Evolutionary conservation across 768 basidiomycete genomes (phyloP).

Genomic region (Tricholoma sp.): DNA sequence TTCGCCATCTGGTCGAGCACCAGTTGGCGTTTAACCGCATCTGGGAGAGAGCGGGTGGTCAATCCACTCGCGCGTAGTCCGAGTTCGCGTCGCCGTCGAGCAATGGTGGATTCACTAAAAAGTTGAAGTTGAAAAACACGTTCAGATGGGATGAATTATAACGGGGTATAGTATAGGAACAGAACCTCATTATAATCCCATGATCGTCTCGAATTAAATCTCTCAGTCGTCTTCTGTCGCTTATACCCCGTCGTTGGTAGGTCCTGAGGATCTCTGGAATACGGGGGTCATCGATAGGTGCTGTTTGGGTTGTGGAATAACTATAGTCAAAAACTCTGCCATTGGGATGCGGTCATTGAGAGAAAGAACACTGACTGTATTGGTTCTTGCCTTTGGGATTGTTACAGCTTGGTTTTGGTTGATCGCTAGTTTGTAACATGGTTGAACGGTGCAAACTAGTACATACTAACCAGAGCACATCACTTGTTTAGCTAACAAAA

Average conservation of each 20-base stretch:
- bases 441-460: no score
- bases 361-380: slow-evolving; percentile 3
- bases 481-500: no score
- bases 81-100: slow-evolving; percentile 20
- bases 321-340: background rate
- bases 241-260: slow-evolving; percentile 10
- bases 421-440: no score
- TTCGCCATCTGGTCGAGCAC: slow-evolving; percentile 30
- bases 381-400: slow-evolving; percentile 11
- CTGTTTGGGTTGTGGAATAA: background rate
- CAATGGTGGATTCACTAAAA: slow-evolving; percentile 24
- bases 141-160: no score
- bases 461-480: no score
- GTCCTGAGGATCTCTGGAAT: slow-evolving; percentile 5
- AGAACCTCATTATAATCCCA: slow-evolving; percentile 21
- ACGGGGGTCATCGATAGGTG: slow-evolving; percentile 5
- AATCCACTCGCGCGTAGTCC: slow-evolving; percentile 25
- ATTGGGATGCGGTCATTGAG: background rate
- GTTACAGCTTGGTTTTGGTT: background rate
- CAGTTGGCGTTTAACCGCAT: slow-evolving; percentile 25
- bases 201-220: slow-evolving; percentile 9
- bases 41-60: slow-evolving; percentile 23
- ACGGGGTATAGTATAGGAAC: no score
- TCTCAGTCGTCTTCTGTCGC: slow-evolving; percentile 6
- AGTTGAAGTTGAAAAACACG: no score